phyloP scores from a whole-genome alignment of 306 rosid species.

The Castanea crenata region DNA sequence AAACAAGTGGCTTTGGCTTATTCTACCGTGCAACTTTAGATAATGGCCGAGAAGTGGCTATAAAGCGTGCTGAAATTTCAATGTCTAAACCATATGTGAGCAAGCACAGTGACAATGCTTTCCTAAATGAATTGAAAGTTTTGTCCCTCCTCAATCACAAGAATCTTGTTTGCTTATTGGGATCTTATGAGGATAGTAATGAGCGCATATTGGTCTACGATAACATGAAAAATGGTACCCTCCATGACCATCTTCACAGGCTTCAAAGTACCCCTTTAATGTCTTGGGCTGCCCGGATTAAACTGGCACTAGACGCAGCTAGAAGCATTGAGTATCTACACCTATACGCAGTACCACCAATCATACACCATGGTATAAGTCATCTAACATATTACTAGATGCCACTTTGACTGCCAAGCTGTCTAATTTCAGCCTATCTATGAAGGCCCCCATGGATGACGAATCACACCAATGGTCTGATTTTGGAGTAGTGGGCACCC shows the following conservation, averaged over 20 bases:
- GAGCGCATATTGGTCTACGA: conserved; percentile 77
- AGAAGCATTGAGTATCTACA: conserved; percentile 39
- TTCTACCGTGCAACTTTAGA: conserved; percentile 65
- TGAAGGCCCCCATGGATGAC: conserved; percentile 60
- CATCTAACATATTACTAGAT: too few species aligned
- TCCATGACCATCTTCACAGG: conserved; percentile 64
- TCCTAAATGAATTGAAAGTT: conserved; percentile 67
- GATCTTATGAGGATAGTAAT: conserved; percentile 57
- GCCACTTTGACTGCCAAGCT: too few species aligned
- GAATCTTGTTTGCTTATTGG: conserved; percentile 62
- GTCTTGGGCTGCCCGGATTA: too few species aligned
- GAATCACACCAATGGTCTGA: conserved; percentile 38
- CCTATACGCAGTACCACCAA: conserved; percentile 49
- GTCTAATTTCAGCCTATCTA: conserved; percentile 22
- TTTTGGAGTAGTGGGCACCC: conserved; percentile 57
- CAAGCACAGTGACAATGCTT: conserved; percentile 60
- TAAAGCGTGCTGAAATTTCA: conserved; percentile 70
- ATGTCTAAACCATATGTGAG: conserved; percentile 29
- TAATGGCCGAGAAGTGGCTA: conserved; percentile 74
- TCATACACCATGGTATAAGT: conserved; percentile 43
- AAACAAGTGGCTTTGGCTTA: conserved; percentile 70
- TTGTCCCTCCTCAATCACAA: conserved; percentile 82
- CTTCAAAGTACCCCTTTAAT: conserved; percentile 13
- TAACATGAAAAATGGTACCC: conserved; percentile 49
- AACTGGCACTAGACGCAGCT: too few species aligned